These are phyloP conservation scores for Xerocomus brunneocitrinus DNA, from an alignment of 768 basidiomycete species.

Conservation along the genomic window DNA sequence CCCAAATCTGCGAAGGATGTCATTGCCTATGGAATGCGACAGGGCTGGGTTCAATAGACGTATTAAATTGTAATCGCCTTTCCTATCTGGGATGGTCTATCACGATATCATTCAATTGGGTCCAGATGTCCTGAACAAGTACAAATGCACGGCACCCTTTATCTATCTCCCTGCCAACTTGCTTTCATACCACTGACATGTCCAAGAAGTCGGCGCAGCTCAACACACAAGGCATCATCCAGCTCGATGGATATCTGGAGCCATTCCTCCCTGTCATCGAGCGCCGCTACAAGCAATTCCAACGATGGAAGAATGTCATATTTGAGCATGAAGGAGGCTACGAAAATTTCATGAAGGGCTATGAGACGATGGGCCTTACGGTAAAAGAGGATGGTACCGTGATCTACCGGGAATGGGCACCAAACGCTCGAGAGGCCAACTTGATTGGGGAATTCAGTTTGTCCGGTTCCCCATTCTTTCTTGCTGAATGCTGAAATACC, in stretches of 20 bases:
- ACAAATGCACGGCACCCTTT: slow-evolving; percentile 3
- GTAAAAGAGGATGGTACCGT: slow-evolving; percentile 63
- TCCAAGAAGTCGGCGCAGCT: slow-evolving; percentile 45
- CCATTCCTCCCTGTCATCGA: slow-evolving; percentile 67
- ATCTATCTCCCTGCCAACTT: slow-evolving; percentile 1
- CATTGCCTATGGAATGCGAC: slow-evolving; percentile 55
- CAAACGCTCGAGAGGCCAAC: slow-evolving; percentile 75
- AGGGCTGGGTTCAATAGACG: slow-evolving; percentile 51
- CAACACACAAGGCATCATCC: slow-evolving; percentile 52
- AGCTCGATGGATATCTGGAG: slow-evolving; percentile 70
- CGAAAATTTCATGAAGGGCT: slow-evolving; percentile 58
- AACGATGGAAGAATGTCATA: slow-evolving; percentile 73
- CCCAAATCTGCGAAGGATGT: slow-evolving; percentile 52
- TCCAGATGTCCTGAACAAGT: not conserved
- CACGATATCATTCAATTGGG: not conserved
- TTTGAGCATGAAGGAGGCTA: slow-evolving; percentile 79
- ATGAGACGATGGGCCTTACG: slow-evolving; percentile 66
- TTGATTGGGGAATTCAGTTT: slow-evolving; percentile 96
- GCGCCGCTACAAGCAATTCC: slow-evolving; percentile 62
- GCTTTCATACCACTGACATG: slow-evolving; percentile 14
- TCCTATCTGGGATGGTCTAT: slow-evolving; percentile 12
- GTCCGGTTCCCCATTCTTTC: slow-evolving; percentile 30
- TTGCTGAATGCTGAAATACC: slow-evolving; percentile 2
- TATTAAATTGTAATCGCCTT: slow-evolving; percentile 1
- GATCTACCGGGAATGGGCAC: slow-evolving; percentile 94